Evolutionary conservation across 1,284 basidiomycete genomes (phyloP), one percentile per base, ranked within the genome.

Genomic region (Fomitopsis betulina): DNA sequence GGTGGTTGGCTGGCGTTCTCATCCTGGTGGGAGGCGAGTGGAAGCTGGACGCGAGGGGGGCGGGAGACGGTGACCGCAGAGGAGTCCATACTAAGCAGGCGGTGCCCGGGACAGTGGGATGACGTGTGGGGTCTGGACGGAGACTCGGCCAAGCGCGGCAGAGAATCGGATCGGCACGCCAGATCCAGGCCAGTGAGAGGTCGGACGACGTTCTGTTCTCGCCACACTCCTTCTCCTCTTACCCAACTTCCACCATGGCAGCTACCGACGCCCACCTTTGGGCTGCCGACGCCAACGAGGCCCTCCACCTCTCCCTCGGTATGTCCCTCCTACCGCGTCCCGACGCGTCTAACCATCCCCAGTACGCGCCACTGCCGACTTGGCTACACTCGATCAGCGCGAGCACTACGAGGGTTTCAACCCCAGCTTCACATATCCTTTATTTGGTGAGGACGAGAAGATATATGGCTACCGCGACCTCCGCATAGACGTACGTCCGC

Each of bases 401-500:
- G 82, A 86, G 67, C 73, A 75, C 5, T 85, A 82, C 59, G 79
- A 85, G 63, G 76, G 78, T 19, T 96, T 95, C 71, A 82, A 89
- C 65, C 94, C 93, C 1, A 77, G 79, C 6, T 96, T 96, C 73
- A 96, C 93, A 0, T 96, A 96, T 74, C 92, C 94, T 27, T 90
- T 98, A 72, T 98, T 90, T 70, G 96, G 96, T 55, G 93, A 98
- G 67, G 91, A 96, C 57, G 95, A 99, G 77, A 96, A 89, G 73
- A 90, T 99, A 65, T 99, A 96, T 72, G 96, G 96, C 2, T 99
- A 98, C 75, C 81, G 85, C 61, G 87, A 87, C 67, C 77, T 98
- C 56, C 73, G 81, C 35, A 88, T 97, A 65, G 85, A 96, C 71
- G 94, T 96, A 69, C 65, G 87, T 75, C 25, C 21, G 23, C 53